phyloP scores from a whole-genome alignment of 108 stramenopile genomes.

The Skeletonema marinoi region DNA sequence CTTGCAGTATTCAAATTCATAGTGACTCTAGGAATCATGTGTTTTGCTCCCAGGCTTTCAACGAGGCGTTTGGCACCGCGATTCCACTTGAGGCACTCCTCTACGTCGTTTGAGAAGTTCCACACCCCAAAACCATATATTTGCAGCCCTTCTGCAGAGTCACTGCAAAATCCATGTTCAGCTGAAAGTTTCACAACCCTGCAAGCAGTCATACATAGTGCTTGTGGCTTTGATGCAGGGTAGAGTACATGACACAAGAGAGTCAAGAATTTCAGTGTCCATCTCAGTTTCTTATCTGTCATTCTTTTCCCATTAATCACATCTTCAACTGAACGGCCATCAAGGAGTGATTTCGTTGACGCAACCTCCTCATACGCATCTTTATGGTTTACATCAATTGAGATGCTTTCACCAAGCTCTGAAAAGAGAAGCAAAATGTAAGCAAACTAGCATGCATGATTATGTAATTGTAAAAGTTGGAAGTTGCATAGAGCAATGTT shows the following conservation, averaged over 20 bases:
- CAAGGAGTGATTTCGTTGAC: constrained; percentile 10
- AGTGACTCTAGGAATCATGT: neutral
- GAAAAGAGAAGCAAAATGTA: neutral
- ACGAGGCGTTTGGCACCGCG: neutral
- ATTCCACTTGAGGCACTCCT: constrained; percentile 8
- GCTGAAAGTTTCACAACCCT: constrained; percentile 13
- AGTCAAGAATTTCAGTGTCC: neutral
- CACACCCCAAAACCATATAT: neutral
- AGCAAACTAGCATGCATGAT: too few species aligned
- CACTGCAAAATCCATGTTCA: constrained; percentile 14
- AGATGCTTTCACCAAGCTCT: constrained; percentile 15
- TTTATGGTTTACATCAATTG: neutral
- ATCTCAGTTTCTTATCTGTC: neutral
- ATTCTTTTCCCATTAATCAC: neutral
- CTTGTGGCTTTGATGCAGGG: neutral
- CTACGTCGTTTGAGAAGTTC: neutral
- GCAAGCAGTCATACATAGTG: neutral
- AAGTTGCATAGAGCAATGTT: too few species aligned
- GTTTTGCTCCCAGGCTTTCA: constrained; percentile 11
- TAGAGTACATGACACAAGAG: neutral
- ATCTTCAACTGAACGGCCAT: neutral
- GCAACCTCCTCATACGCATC: neutral
- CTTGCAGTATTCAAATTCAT: neutral
- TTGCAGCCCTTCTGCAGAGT: constrained; percentile 9
- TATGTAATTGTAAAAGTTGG: too few species aligned